Percentiles rank a stretch among this genome's conserved stretches.
These are phyloP conservation scores for Cicer chorassanicum DNA, from an alignment of 306 rosid genomes.

Conservation along the genomic window DNA sequence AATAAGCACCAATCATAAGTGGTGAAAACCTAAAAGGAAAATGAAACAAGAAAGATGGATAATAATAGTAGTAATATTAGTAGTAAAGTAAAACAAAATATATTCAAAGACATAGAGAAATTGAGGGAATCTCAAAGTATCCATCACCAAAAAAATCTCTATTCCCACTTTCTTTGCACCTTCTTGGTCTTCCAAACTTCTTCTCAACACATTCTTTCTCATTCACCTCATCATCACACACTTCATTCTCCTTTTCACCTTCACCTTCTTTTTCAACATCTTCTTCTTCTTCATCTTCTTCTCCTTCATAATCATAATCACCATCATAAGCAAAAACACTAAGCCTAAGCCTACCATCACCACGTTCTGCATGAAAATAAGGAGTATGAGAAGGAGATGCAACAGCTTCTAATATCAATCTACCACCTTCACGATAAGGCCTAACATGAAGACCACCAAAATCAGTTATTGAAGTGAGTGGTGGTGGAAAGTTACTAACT, in stretches of 20 bases:
- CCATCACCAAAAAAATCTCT: constrained; percentile 60
- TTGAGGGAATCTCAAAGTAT: constrained; percentile 48
- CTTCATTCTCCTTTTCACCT: constrained; percentile 23
- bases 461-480: constrained; percentile 66
- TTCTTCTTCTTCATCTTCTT: constrained; percentile 20
- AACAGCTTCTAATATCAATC: constrained; percentile 69
- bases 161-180: constrained; percentile 71
- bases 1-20: constrained; percentile 47
- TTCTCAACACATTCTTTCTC: constrained; percentile 51
- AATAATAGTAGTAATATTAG: neutral
- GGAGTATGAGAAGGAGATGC: constrained; percentile 44
- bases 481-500: constrained; percentile 70
- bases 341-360: constrained; percentile 72
- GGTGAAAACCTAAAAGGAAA: constrained; percentile 38
- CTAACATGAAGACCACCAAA: constrained; percentile 57
- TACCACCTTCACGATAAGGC: constrained; percentile 77
- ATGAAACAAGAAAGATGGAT: constrained; percentile 1
- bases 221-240: constrained; percentile 40
- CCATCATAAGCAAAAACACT: constrained; percentile 36
- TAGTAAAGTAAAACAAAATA: neutral
- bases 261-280: constrained; percentile 24
- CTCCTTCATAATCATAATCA: constrained; percentile 29
- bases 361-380: constrained; percentile 67
- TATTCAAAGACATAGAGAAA: constrained; percentile 42
- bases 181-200: constrained; percentile 54